phyloP scores from a whole-genome alignment of 2,329 filamentous ascomycete species.

The Lecanicillium sp. region DNA sequence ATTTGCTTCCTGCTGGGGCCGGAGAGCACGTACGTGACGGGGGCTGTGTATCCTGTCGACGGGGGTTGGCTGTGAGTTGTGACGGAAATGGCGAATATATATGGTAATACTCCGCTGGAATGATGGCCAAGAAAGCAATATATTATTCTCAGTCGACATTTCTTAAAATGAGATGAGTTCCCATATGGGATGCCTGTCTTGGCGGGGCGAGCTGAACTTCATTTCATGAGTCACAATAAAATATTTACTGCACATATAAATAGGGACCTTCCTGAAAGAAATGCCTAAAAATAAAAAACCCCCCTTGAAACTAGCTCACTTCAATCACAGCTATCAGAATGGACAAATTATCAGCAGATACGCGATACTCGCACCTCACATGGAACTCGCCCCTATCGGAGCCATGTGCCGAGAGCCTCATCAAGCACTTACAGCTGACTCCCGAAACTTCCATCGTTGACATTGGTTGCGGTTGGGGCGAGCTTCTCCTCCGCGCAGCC shows the following conservation, averaged over 20 bases:
- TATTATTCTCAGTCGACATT: too few species aligned
- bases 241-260: too few species aligned
- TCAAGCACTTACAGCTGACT: not conserved
- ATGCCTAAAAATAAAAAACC: not conserved
- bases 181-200: too few species aligned
- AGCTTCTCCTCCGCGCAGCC: conserved; percentile 14
- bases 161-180: too few species aligned
- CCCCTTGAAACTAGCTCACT: not conserved
- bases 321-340: not conserved
- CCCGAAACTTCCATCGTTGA: conserved; percentile 8
- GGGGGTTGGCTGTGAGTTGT: conserved; percentile 36
- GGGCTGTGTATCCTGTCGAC: conserved; percentile 38
- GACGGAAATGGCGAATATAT: not conserved
- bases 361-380: conserved; percentile 1
- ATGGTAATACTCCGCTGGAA: too few species aligned
- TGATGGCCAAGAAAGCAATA: too few species aligned
- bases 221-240: too few species aligned
- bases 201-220: too few species aligned
- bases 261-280: too few species aligned
- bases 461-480: conserved; percentile 18
- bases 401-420: not conserved
- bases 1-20: conserved; percentile 31
- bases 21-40: conserved; percentile 31
- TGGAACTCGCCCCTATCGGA: conserved; percentile 11
- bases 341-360: not conserved